Percentiles rank a stretch among this genome's conserved stretches.
phyloP scores from a whole-genome alignment of 306 rosid species.

The Morella rubra region DNA sequence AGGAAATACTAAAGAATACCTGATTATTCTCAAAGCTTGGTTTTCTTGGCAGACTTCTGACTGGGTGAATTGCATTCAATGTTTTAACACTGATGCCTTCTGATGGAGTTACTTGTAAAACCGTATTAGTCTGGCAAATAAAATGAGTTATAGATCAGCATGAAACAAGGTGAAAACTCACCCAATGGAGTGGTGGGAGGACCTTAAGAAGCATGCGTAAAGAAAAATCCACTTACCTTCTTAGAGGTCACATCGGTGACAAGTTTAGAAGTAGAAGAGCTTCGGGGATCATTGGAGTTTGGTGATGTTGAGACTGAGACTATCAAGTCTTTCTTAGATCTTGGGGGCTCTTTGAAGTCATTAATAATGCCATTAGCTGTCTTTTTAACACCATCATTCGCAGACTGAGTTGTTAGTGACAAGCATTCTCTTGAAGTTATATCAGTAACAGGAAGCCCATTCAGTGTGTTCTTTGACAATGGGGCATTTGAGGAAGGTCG shows the following conservation, averaged over 20 bases:
- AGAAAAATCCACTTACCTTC: conserved; percentile 44
- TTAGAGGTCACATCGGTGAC: conserved; percentile 26
- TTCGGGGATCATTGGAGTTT: conserved; percentile 27
- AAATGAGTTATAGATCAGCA: conserved; percentile 24
- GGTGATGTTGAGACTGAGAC: conserved; percentile 25
- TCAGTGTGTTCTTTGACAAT: conserved; percentile 14
- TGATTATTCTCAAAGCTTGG: conserved; percentile 24
- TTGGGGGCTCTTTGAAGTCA: conserved; percentile 24
- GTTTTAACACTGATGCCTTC: conserved; percentile 22
- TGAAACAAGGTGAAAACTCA: conserved; percentile 20
- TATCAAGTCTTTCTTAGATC: conserved; percentile 30
- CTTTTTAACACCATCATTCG: conserved; percentile 28
- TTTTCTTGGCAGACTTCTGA: conserved; percentile 27
- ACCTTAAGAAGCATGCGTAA: background rate
- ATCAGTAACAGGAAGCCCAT: conserved; percentile 26
- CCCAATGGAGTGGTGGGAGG: background rate
- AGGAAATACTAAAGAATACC: conserved; percentile 31
- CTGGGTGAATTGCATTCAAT: conserved; percentile 20
- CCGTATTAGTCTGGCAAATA: conserved; percentile 27
- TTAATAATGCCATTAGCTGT: conserved; percentile 22
- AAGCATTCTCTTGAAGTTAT: conserved; percentile 31
- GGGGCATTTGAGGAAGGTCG: conserved; percentile 30
- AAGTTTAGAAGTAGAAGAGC: conserved; percentile 25
- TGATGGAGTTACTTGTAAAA: conserved; percentile 21
- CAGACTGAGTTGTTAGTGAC: conserved; percentile 26